These are phyloP conservation scores for Parietaria judaica DNA, from an alignment of 306 rosid species.

Conservation along the genomic window DNA sequence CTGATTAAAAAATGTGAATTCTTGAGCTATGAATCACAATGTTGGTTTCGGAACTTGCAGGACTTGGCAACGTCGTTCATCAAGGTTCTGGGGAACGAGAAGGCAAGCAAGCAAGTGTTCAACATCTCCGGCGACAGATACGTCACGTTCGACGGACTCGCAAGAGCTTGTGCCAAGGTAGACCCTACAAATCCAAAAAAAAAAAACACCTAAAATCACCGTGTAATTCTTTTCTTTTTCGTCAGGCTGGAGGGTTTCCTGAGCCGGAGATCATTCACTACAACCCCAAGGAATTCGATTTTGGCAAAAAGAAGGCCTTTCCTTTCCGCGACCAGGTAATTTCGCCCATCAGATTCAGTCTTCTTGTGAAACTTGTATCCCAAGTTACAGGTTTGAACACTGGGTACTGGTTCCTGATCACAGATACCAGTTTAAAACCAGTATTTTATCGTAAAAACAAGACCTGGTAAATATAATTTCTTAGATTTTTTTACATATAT, in stretches of 20 bases:
- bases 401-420: too few species aligned
- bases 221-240: conserved; percentile 7
- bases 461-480: too few species aligned
- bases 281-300: conserved; percentile 85
- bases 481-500: too few species aligned
- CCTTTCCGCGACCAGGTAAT: conserved; percentile 95
- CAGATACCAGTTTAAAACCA: too few species aligned
- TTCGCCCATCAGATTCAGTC: not conserved
- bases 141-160: conserved; percentile 89
- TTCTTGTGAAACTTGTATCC: not conserved
- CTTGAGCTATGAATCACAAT: conserved; percentile 10
- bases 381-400: too few species aligned
- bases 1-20: not conserved
- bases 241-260: conserved; percentile 88
- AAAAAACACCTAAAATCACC: too few species aligned
- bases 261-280: conserved; percentile 91
- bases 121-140: conserved; percentile 89
- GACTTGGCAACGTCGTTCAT: conserved; percentile 77
- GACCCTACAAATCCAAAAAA: not conserved
- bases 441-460: too few species aligned
- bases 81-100: conserved; percentile 76
- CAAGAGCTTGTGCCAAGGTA: conserved; percentile 97
- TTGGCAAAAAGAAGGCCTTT: conserved; percentile 88
- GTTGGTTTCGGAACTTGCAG: conserved; percentile 38
- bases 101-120: conserved; percentile 86